A percentile compares a stretch with the other conserved stretches of the same genome.
phyloP scores from a whole-genome alignment of 106 monocot genomes.

The Dioscorea alata region DNA sequence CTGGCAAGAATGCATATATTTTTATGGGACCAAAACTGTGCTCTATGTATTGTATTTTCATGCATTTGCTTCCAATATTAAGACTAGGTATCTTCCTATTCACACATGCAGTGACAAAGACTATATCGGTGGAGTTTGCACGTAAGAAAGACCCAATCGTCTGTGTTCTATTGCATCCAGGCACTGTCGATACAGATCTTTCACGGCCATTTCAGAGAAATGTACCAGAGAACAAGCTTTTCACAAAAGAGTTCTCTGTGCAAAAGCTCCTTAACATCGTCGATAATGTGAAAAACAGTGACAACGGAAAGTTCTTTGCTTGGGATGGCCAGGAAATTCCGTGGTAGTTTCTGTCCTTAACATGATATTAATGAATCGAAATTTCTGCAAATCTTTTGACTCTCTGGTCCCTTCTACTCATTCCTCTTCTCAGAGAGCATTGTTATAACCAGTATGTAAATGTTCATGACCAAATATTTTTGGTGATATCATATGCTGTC shows the following conservation, averaged over 20 bases:
- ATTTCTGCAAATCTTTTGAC: too few relatives aligned
- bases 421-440: too few relatives aligned
- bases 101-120: conserved; percentile 73
- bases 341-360: conserved; percentile 34
- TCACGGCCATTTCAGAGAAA: conserved; percentile 88
- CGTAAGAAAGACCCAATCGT: conserved; percentile 81
- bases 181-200: conserved; percentile 93
- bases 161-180: conserved; percentile 90
- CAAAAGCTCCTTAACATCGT: conserved; percentile 71
- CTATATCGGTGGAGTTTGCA: conserved; percentile 67
- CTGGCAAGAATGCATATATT: too few relatives aligned
- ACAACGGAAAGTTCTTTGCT: conserved; percentile 97
- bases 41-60: too few relatives aligned
- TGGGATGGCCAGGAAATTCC: conserved; percentile 92
- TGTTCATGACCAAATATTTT: too few relatives aligned
- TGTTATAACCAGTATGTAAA: too few relatives aligned
- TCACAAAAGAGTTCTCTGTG: conserved; percentile 79
- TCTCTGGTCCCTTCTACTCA: too few relatives aligned
- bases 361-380: too few relatives aligned
- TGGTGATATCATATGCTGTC: too few relatives aligned
- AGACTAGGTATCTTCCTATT: not conserved
- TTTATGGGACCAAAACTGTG: too few relatives aligned
- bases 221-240: conserved; percentile 78
- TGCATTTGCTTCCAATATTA: too few relatives aligned
- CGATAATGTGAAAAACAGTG: conserved; percentile 47